Percentiles rank a stretch among this genome's conserved stretches.
These are phyloP conservation scores for Kurtzmaniella quercitrusa DNA, from an alignment of 1,139 yeast species.

Conservation along the genomic window DNA sequence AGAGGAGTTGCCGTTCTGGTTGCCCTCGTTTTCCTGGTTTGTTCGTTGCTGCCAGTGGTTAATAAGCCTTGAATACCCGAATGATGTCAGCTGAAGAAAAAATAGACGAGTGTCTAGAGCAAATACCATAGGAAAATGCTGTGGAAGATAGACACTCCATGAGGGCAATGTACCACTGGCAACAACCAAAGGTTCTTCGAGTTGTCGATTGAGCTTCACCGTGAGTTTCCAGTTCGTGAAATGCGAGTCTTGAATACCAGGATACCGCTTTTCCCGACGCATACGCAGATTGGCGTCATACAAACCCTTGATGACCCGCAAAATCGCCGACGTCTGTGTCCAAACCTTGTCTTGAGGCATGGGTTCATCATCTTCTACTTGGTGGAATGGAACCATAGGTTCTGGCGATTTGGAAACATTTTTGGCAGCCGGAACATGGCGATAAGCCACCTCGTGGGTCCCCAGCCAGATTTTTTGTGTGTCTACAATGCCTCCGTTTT, in stretches of 20 bases:
- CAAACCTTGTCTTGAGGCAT: neutral
- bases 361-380: constrained; percentile 7
- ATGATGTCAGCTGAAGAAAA: constrained; percentile 83
- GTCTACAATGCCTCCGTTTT: constrained; percentile 33
- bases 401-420: neutral
- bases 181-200: constrained; percentile 86
- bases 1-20: constrained; percentile 11
- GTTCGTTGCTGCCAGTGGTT: constrained; percentile 69
- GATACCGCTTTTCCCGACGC: constrained; percentile 4
- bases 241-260: constrained; percentile 10
- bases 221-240: constrained; percentile 81
- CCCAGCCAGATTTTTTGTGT: constrained; percentile 48
- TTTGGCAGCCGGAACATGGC: constrained; percentile 10
- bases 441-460: constrained; percentile 52
- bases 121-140: constrained; percentile 74
- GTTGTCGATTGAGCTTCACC: constrained; percentile 80
- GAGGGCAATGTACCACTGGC: constrained; percentile 85
- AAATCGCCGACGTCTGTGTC: constrained; percentile 37
- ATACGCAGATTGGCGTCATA: constrained; percentile 38
- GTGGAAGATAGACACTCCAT: constrained; percentile 76
- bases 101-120: constrained; percentile 79
- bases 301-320: constrained; percentile 54
- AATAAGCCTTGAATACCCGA: constrained; percentile 83
- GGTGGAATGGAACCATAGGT: neutral
- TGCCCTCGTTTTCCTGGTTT: constrained; percentile 33